Evolutionary conservation across 768 basidiomycete species (phyloP).

Genomic region (Mycena galopus): DNA sequence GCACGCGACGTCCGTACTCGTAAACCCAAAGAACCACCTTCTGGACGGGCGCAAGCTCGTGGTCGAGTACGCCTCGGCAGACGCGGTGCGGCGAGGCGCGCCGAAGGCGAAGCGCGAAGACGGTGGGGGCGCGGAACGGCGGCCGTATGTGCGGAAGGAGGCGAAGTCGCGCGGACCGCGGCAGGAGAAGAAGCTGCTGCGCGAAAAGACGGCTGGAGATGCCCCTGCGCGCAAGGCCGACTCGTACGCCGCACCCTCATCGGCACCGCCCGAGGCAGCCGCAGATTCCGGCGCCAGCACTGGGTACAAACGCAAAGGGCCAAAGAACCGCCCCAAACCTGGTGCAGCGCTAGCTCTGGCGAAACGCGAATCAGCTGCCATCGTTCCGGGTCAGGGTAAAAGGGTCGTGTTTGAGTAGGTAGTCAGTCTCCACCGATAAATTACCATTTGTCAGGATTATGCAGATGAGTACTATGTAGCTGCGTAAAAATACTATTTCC

Average conservation of each 20-base stretch:
- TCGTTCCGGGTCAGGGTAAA: constrained; percentile 75
- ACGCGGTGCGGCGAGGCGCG: constrained; percentile 89
- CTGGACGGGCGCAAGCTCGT: constrained; percentile 88
- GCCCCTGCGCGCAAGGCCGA: constrained; percentile 29
- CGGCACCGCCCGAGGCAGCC: not conserved
- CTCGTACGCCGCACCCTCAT: not conserved
- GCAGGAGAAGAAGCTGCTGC: constrained; percentile 30
- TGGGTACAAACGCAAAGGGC: constrained; percentile 39
- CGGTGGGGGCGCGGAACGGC: constrained; percentile 32
- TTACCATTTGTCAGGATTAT: constrained; percentile 22
- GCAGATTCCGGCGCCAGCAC: constrained; percentile 10
- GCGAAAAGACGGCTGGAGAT: constrained; percentile 4
- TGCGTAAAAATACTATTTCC: not conserved
- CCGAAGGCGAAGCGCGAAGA: constrained; percentile 47
- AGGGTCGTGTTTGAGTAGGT: constrained; percentile 75
- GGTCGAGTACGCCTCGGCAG: constrained; percentile 90
- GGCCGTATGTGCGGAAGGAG: constrained; percentile 32
- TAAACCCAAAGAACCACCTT: constrained; percentile 87
- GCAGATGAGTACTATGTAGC: not conserved
- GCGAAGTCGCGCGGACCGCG: constrained; percentile 25
- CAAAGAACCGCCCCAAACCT: constrained; percentile 71
- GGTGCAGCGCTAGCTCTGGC: constrained; percentile 86
- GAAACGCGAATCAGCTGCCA: constrained; percentile 81
- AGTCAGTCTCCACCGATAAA: constrained; percentile 14
- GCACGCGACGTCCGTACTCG: constrained; percentile 84